Conservation (phyloP, 2,329 filamentous ascomycete species). For the Pseudogymnoascus sp. region DNA sequence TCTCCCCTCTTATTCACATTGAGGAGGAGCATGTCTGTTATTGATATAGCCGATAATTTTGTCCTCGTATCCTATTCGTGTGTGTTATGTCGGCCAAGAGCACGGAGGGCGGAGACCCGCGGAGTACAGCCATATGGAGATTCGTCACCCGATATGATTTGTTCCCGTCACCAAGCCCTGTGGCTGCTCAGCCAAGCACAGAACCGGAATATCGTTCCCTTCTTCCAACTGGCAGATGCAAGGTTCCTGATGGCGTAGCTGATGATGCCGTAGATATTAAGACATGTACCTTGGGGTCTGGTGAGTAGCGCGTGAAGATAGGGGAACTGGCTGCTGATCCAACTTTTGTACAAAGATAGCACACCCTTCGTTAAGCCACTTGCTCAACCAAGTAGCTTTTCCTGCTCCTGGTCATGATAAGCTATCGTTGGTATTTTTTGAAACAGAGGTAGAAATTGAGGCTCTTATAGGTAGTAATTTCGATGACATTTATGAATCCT, state of each 20-base stretch:
- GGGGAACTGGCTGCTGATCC: background rate
- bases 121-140: background rate
- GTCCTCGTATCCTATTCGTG: background rate
- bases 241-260: background rate
- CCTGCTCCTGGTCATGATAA: background rate
- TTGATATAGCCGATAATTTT: background rate
- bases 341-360: background rate
- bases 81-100: background rate
- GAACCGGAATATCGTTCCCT: background rate
- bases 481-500: background rate
- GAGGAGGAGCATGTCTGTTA: background rate
- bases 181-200: background rate
- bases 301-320: background rate
- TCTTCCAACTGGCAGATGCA: background rate
- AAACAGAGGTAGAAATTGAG: background rate
- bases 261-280: background rate
- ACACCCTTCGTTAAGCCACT: background rate
- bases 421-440: background rate
- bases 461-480: background rate
- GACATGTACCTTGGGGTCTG: background rate
- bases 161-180: background rate
- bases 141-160: background rate
- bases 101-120: background rate
- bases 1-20: background rate
- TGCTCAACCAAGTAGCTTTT: background rate